phyloP scores from a whole-genome alignment of 2,329 filamentous ascomycete genomes.

The Trichoderma sp. region DNA sequence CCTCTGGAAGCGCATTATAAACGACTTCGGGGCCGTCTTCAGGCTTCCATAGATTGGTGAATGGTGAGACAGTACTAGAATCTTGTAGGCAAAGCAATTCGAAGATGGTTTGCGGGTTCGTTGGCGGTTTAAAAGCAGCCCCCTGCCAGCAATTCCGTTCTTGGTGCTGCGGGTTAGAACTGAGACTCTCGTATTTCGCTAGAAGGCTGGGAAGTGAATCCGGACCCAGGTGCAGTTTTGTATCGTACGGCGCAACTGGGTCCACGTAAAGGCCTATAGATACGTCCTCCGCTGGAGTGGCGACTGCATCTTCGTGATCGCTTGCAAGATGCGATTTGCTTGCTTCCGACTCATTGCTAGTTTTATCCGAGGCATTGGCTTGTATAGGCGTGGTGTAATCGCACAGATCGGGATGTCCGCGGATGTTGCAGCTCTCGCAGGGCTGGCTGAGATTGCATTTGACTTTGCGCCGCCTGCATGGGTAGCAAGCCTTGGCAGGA shows the following conservation, averaged over 20 bases:
- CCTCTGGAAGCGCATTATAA: not conserved
- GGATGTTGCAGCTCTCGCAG: slow-evolving; percentile 1
- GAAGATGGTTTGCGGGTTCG: not conserved
- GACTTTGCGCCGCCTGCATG: slow-evolving; percentile 5
- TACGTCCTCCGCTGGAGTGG: not conserved
- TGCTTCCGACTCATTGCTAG: not conserved
- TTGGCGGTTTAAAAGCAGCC: not conserved
- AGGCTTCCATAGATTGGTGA: not conserved
- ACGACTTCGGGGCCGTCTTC: not conserved
- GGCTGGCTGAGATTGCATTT: not conserved
- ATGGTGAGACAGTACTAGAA: not conserved
- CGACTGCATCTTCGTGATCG: not conserved
- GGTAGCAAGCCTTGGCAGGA: not conserved
- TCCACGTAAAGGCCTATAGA: not conserved
- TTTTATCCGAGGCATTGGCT: not conserved
- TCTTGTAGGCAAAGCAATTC: not conserved
- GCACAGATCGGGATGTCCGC: not conserved
- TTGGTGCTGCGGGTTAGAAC: not conserved
- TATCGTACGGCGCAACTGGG: not conserved
- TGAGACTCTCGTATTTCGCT: not conserved
- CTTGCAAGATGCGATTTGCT: not conserved
- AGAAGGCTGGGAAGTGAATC: slow-evolving; percentile 1
- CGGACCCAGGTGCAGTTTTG: not conserved
- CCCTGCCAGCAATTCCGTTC: not conserved
- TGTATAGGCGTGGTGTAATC: not conserved